Conservation (phyloP, 2,329 filamentous ascomycete genomes). For the Fusarium annulatum region DNA sequence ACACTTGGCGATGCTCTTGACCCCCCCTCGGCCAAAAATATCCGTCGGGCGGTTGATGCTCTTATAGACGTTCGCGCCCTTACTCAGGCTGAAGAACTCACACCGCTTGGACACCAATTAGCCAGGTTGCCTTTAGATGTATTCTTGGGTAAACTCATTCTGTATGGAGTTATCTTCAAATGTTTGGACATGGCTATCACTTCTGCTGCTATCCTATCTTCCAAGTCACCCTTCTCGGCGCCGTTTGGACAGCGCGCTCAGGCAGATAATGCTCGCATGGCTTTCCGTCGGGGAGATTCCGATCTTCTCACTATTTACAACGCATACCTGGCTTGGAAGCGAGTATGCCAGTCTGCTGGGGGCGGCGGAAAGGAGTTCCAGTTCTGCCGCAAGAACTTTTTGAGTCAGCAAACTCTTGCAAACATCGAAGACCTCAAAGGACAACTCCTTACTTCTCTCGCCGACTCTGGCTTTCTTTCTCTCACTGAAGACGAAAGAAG, state of each 20-base stretch:
- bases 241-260: conserved; percentile 86
- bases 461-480: conserved; percentile 84
- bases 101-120: conserved; percentile 85
- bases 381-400: conserved; percentile 95
- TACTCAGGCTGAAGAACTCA: conserved; percentile 83
- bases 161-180: conserved; percentile 86
- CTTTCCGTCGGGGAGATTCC: conserved; percentile 87
- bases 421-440: conserved; percentile 97
- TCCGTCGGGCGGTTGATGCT: conserved; percentile 90
- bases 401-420: conserved; percentile 86
- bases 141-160: conserved; percentile 91
- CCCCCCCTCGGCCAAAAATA: conserved; percentile 90
- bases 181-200: conserved; percentile 93
- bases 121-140: conserved; percentile 92
- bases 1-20: conserved; percentile 90
- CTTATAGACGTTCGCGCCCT: conserved; percentile 93
- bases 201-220: conserved; percentile 91
- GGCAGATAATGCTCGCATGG: conserved; percentile 80
- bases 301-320: conserved; percentile 95
- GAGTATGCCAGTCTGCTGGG: conserved; percentile 75
- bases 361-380: conserved; percentile 78
- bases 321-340: conserved; percentile 90
- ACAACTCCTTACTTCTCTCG: conserved; percentile 85
- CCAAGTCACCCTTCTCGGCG: conserved; percentile 92
- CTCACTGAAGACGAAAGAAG: conserved; percentile 79